phyloP scores from a whole-genome alignment of 2,329 filamentous ascomycete species.

The Coniosporium tulheliwenetii region DNA sequence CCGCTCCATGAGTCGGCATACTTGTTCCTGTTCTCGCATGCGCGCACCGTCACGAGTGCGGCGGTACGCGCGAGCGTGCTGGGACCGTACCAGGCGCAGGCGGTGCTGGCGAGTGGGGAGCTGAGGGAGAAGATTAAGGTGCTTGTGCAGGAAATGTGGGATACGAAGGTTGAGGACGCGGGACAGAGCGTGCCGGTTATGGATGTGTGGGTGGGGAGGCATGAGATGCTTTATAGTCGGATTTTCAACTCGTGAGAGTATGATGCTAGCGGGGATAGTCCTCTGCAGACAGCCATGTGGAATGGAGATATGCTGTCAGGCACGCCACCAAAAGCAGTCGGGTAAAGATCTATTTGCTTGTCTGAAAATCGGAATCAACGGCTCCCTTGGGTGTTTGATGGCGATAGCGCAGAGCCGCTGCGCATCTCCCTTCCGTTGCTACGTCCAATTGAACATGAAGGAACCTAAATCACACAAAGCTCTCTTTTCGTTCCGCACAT shows the following conservation, averaged over 20 bases:
- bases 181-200: conserved; percentile 62
- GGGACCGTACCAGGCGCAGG: conserved; percentile 68
- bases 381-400: too few relatives aligned
- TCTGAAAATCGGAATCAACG: too few relatives aligned
- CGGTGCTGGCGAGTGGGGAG: conserved; percentile 45
- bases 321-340: too few relatives aligned
- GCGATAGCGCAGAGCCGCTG: too few relatives aligned
- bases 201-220: conserved; percentile 71
- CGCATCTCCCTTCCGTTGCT: too few relatives aligned
- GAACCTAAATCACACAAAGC: too few relatives aligned
- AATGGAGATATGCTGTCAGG: too few relatives aligned
- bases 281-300: too few relatives aligned
- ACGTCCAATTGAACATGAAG: too few relatives aligned
- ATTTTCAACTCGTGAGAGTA: conserved; percentile 64
- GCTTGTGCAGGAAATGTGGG: conserved; percentile 45
- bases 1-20: conserved; percentile 50
- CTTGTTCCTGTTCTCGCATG: conserved; percentile 61
- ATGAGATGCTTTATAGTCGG: conserved; percentile 69
- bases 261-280: neutral
- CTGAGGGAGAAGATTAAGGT: conserved; percentile 42
- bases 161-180: conserved; percentile 45
- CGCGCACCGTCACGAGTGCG: conserved; percentile 60
- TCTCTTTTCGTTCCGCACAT: too few relatives aligned
- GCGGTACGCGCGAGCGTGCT: conserved; percentile 64
- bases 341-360: too few relatives aligned